These are phyloP conservation scores for Tylopilus vinaceipallidus DNA, from an alignment of 768 basidiomycete species.

Conservation along the genomic window DNA sequence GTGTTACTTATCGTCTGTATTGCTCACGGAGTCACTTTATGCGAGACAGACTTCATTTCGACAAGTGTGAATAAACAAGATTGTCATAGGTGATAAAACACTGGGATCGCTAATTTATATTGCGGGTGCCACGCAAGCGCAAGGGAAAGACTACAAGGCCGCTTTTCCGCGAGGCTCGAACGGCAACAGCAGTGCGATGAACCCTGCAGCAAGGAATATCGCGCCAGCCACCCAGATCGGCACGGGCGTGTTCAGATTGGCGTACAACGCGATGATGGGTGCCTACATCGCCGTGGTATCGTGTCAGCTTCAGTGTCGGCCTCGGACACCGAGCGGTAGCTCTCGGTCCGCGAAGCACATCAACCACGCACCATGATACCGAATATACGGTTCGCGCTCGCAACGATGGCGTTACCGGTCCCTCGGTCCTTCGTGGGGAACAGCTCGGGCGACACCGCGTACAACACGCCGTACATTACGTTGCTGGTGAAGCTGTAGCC, in stretches of 20 bases:
- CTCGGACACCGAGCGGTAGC: no score
- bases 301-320: constrained; percentile 1
- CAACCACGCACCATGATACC: constrained; percentile 49
- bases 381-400: constrained; percentile 53
- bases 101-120: no score
- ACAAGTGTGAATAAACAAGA: no score
- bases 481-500: constrained; percentile 56
- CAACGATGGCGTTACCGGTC: constrained; percentile 54
- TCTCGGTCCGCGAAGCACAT: neutral
- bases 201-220: constrained; percentile 49
- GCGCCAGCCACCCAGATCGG: constrained; percentile 57
- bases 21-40: no score
- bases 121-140: no score
- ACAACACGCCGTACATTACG: constrained; percentile 53
- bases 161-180: constrained; percentile 59
- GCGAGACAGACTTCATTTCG: no score
- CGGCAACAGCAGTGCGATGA: constrained; percentile 50
- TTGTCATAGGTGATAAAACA: no score
- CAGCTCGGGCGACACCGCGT: constrained; percentile 45
- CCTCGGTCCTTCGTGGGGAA: constrained; percentile 55
- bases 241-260: constrained; percentile 44
- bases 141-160: constrained; percentile 42
- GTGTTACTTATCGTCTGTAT: no score
- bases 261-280: constrained; percentile 49
- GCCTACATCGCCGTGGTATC: constrained; percentile 30